Conservation (phyloP, 139 green algal genomes). For the Desmodesmus armatus region DNA sequence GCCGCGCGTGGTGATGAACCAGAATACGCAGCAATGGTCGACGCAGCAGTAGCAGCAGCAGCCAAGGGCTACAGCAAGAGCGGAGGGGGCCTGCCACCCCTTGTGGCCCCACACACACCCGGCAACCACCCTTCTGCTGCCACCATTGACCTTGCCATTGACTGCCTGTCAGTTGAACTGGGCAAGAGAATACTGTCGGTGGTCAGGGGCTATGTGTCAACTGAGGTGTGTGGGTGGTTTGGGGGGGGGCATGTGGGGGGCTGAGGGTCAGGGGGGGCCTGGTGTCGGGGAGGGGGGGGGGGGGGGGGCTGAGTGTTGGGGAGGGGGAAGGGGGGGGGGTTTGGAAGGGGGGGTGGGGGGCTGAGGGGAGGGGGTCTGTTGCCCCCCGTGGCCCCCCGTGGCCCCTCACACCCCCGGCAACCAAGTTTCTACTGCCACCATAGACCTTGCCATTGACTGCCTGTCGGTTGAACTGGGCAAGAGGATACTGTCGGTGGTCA, state of each 20-base stretch:
- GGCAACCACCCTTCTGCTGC: constrained; percentile 20
- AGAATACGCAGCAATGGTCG: constrained; percentile 46
- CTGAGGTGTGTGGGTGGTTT: too few species aligned
- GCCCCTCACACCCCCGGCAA: constrained; percentile 8
- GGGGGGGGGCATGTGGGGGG: not conserved
- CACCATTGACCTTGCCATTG: constrained; percentile 58
- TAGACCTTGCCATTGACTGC: constrained; percentile 63
- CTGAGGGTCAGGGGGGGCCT: not conserved
- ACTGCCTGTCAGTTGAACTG: constrained; percentile 61
- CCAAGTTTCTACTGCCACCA: constrained; percentile 17
- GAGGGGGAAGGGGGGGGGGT: too few species aligned
- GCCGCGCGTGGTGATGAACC: constrained; percentile 47
- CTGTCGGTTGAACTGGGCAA: constrained; percentile 60
- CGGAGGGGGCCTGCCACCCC: not conserved
- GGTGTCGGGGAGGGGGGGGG: too few species aligned
- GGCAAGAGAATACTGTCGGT: constrained; percentile 53
- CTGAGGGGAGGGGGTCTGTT: too few species aligned
- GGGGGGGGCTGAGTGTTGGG: too few species aligned
- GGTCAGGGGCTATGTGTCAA: constrained; percentile 65
- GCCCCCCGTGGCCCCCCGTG: too few species aligned
- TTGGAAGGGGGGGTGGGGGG: too few species aligned
- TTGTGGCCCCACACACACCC: constrained; percentile 6
- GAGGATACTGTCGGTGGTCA: constrained; percentile 55
- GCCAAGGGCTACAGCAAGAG: constrained; percentile 29
- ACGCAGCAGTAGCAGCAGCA: constrained; percentile 51